These are phyloP conservation scores for Fusarium incarnatum DNA, from an alignment of 2,329 filamentous ascomycete genomes.

Conservation along the genomic window DNA sequence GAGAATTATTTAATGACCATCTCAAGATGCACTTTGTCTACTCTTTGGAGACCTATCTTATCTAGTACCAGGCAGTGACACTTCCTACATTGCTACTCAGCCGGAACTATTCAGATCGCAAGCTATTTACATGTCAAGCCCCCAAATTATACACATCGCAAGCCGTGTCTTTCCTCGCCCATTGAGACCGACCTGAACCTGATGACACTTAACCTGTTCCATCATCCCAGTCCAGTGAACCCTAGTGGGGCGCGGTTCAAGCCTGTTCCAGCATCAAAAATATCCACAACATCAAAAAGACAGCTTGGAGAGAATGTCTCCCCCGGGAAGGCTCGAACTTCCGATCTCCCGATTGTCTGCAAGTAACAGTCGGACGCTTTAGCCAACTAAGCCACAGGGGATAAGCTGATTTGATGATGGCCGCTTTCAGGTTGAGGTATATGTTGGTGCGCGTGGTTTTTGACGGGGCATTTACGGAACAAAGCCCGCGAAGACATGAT, in stretches of 20 bases:
- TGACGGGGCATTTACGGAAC: background rate
- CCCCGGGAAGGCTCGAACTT: conserved; percentile 49
- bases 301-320: conserved; percentile 23
- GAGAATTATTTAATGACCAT: background rate
- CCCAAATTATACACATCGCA: background rate
- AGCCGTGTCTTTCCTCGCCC: background rate
- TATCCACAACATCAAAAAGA: conserved; percentile 28
- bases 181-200: background rate
- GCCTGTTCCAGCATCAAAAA: conserved; percentile 5
- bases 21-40: background rate
- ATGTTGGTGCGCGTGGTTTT: background rate
- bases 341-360: conserved; percentile 47
- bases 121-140: background rate
- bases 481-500: background rate
- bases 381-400: conserved; percentile 45
- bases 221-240: conserved; percentile 14
- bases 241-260: conserved; percentile 23
- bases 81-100: background rate
- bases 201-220: background rate
- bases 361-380: conserved; percentile 44
- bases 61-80: background rate
- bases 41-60: background rate
- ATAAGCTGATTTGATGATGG: conserved; percentile 32
- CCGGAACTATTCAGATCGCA: background rate
- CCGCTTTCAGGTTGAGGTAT: background rate